Evolutionary conservation across 2,329 filamentous ascomycete species (phyloP), one percentile per base, ranked within the genome.

Genomic region (Neonectria sp.): DNA sequence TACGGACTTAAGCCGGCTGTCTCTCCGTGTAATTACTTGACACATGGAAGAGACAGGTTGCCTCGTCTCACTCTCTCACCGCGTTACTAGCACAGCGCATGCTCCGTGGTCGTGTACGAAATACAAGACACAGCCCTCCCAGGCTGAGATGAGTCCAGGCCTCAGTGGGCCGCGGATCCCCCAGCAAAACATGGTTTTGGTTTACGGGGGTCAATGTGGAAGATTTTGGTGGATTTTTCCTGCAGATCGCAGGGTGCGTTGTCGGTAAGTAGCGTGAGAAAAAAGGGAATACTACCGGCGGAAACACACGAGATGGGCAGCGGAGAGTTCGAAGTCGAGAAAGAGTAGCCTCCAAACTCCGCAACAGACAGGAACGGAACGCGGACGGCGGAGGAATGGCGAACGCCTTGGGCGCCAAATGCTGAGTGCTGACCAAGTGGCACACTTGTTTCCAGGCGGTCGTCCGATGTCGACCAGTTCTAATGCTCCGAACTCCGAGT

Each of bases 1-100:
- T 52, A 62, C 73, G 73, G 73, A 75, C 60, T 74, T 75, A 72
- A 73, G 70, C 37, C 48, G 40, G 45, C 33, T 6, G 45, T 37
- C 53, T 6, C 12, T 25, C 31, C 31, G 13, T n/a, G 45, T 35
- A 27, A 27, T 45, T 43, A 27, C 33, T 45, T 43, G 40, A 55
- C 40, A 52, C 58, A 27, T 13, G 12, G 3, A 12, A 15, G 12
- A 37, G 35, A 12, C 35, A 37, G 35, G 35, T 17, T 37, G 12
- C 15, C 35, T 37, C 4, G 35, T 37, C 35, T 37, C 35, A 37
- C 33, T 21, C 21, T 55, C 58, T 53, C 46, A 57, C 52, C 35
- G 15, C 35, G 51, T 52, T 35, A 43, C 55, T 37, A 33, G 31
- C 31, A 33, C 31, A 52, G 63, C 45, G 46, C 53, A 55, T 45